Percentiles rank a stretch among this genome's conserved stretches.
Evolutionary conservation across 208 protist species (phyloP).

Genomic region (Herpetomonas tarakana): DNA sequence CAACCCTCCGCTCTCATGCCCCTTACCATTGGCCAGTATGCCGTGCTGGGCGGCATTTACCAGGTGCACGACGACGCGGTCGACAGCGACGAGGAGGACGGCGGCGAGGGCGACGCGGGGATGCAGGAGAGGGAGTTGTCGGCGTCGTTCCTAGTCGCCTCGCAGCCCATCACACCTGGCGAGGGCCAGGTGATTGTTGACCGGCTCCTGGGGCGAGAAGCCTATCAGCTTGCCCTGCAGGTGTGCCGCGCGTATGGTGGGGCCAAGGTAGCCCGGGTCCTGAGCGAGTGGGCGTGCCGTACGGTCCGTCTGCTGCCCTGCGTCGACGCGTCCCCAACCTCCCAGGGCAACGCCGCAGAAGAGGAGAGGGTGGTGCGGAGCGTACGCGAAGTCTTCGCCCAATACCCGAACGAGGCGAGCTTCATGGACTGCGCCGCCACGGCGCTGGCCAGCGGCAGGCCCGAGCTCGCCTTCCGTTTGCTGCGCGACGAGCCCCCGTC

Average conservation of each 20-base stretch:
- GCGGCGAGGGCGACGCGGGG: not conserved
- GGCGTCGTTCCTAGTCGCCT: not conserved
- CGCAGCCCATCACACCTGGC: not conserved
- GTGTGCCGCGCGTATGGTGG: conserved; percentile 1
- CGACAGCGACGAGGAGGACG: conserved; percentile 2
- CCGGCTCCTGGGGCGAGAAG: not conserved
- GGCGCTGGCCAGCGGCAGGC: conserved; percentile 19
- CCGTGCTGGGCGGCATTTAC: conserved; percentile 11
- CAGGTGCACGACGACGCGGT: not conserved
- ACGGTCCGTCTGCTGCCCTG: not conserved
- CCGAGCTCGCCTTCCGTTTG: conserved; percentile 28
- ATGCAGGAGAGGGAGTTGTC: not conserved
- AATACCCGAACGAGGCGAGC: conserved; percentile 16
- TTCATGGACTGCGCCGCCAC: conserved; percentile 37
- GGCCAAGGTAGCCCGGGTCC: not conserved
- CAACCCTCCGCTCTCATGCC: conserved; percentile 1
- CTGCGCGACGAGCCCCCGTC: conserved; percentile 37
- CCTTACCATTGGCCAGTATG: conserved; percentile 21
- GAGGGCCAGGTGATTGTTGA: conserved; percentile 1
- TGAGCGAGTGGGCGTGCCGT: conserved; percentile 5
- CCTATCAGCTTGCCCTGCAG: conserved; percentile 6
- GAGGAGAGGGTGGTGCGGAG: conserved; percentile 16
- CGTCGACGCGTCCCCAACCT: no score
- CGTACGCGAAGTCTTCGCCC: conserved; percentile 19
- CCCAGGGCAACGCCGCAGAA: not conserved